Evolutionary conservation across 1,139 yeast genomes (phyloP), one percentile per base, ranked within the genome.

Genomic region (Geotrichum cucujoidarum): DNA sequence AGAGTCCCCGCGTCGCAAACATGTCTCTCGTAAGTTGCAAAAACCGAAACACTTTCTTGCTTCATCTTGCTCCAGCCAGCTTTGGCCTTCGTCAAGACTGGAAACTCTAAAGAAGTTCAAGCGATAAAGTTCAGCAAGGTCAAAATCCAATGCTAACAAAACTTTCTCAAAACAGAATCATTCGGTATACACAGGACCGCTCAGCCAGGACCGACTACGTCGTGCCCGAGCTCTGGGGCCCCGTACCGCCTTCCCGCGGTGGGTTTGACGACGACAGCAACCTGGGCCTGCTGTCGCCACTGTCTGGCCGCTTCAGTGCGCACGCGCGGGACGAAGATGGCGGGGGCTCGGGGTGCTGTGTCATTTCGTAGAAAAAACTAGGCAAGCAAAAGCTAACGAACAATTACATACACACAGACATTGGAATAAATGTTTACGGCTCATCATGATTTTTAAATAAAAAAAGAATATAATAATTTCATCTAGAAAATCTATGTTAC

Each of bases 1-100:
- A 67, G 94, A 51, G 77, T 82, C 8, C 78, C 82, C 33, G 85
- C 88, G 3, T 81, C 88, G 16, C 78, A 77, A 55, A 85, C 88
- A 6, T 78, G 85, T 37, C 66, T 75, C 59, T 72, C 64, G 53
- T 51, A 46, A 36, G 54, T 49, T n/a, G n/a, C n/a, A n/a, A n/a
- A n/a, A n/a, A n/a, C n/a, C n/a, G n/a, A n/a, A n/a, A n/a, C n/a
- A n/a, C n/a, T n/a, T n/a, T n/a, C n/a, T n/a, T n/a, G n/a, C n/a
- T n/a, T n/a, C n/a, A n/a, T n/a, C n/a, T n/a, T n/a, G n/a, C n/a
- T n/a, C n/a, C n/a, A n/a, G n/a, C n/a, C n/a, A n/a, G n/a, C n/a
- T n/a, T n/a, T n/a, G n/a, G n/a, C n/a, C n/a, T n/a, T n/a, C n/a
- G n/a, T n/a, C n/a, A n/a, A n/a, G n/a, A n/a, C n/a, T 6, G 24